These are phyloP conservation scores for Polyporus tsugae DNA, from an alignment of 1,284 basidiomycete species.

Conservation along the genomic window DNA sequence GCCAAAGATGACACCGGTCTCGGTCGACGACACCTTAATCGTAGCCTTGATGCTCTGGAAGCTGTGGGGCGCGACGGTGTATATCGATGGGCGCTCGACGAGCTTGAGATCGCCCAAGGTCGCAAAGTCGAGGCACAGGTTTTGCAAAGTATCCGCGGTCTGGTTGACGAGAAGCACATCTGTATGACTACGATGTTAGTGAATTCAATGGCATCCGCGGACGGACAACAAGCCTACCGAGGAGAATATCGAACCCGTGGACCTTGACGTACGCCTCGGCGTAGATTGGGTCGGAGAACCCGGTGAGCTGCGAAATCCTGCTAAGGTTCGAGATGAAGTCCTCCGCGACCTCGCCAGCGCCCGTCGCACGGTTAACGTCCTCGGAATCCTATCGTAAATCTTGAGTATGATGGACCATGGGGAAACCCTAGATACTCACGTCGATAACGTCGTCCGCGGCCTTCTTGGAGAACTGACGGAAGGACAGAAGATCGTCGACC, in stretches of 20 bases:
- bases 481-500: constrained; percentile 92
- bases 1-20: constrained; percentile 98
- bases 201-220: background rate
- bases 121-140: constrained; percentile 97
- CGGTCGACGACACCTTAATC: constrained; percentile 97
- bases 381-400: constrained; percentile 73
- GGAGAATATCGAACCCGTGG: constrained; percentile 96
- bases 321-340: constrained; percentile 98
- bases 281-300: constrained; percentile 98
- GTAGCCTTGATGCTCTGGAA: constrained; percentile 99
- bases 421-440: constrained; percentile 52
- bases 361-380: constrained; percentile 92
- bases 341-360: constrained; percentile 84
- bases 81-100: constrained; percentile 92
- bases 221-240: constrained; percentile 58
- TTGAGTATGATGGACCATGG: background rate
- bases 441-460: constrained; percentile 82
- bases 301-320: constrained; percentile 95
- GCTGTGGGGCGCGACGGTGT: constrained; percentile 94
- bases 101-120: constrained; percentile 98
- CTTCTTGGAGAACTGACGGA: constrained; percentile 97
- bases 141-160: constrained; percentile 93
- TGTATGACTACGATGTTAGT: constrained; percentile 35
- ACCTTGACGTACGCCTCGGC: constrained; percentile 99
- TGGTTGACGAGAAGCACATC: constrained; percentile 99